A percentile compares a stretch with the other conserved stretches of the same genome.
Conservation (phyloP, 148 eudicot genomes). For the Amaranthus palmeri region DNA sequence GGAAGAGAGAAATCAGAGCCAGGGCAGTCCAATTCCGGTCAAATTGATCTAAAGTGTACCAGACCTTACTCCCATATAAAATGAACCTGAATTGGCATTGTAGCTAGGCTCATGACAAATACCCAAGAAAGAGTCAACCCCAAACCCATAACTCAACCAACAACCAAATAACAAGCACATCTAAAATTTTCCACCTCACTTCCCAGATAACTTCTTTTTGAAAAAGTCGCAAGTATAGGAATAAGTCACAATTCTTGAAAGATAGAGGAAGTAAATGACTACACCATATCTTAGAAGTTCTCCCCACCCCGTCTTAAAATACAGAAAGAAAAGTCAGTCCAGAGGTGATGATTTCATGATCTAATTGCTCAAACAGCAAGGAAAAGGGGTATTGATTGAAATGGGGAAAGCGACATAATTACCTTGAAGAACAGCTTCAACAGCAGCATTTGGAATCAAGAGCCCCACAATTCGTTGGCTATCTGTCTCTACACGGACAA, state of each 20-base stretch:
- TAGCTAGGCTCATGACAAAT: no score
- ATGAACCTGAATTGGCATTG: no score
- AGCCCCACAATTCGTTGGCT: constrained; percentile 86
- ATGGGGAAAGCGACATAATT: not conserved
- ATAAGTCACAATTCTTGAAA: not conserved
- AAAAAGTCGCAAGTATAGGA: not conserved
- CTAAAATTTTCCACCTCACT: not conserved
- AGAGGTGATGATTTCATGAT: not conserved
- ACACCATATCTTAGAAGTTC: not conserved
- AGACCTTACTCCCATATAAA: no score
- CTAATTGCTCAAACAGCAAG: not conserved
- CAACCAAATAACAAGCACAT: no score
- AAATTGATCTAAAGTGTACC: no score
- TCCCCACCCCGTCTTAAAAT: no score
- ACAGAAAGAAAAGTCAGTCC: no score
- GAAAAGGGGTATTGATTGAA: not conserved
- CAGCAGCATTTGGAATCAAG: constrained; percentile 90
- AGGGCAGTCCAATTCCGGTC: no score
- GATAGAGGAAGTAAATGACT: not conserved
- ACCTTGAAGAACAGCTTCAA: constrained; percentile 90
- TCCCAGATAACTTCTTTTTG: no score
- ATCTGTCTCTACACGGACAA: constrained; percentile 91
- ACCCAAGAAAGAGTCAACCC: no score
- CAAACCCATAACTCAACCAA: no score
- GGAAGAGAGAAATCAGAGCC: no score